These are phyloP conservation scores for Fusarium haematococcum DNA, from an alignment of 2,329 filamentous ascomycete genomes.

Conservation along the genomic window DNA sequence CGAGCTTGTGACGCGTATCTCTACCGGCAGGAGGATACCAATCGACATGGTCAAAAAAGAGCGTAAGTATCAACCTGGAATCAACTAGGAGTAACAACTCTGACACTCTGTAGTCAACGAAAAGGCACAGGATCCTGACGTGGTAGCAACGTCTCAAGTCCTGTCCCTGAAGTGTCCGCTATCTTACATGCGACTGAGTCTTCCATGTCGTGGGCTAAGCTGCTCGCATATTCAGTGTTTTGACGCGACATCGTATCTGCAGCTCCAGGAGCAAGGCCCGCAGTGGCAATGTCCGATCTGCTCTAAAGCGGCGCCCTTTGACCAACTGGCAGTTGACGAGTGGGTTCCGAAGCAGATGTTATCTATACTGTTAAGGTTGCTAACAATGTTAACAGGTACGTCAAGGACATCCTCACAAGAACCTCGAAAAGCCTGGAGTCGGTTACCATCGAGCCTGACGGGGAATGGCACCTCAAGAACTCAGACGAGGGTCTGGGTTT, in stretches of 20 bases:
- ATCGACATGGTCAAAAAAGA: constrained; percentile 86
- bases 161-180: constrained; percentile 94
- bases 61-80: constrained; percentile 66
- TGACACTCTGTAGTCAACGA: constrained; percentile 71
- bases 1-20: constrained; percentile 76
- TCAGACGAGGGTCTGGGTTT: constrained; percentile 46
- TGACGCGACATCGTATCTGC: constrained; percentile 90
- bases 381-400: constrained; percentile 69
- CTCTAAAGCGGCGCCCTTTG: constrained; percentile 84
- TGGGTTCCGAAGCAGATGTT: constrained; percentile 56
- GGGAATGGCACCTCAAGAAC: constrained; percentile 72
- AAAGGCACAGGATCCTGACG: constrained; percentile 87
- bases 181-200: constrained; percentile 82
- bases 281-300: constrained; percentile 98
- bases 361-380: not conserved
- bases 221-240: constrained; percentile 97
- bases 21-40: constrained; percentile 76
- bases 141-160: constrained; percentile 87
- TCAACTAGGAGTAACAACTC: not conserved
- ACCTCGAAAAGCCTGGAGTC: constrained; percentile 81
- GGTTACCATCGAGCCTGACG: constrained; percentile 90
- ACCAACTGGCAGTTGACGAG: constrained; percentile 88
- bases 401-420: constrained; percentile 83
- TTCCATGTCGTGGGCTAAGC: constrained; percentile 81
- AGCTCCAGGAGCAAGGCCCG: constrained; percentile 94